phyloP scores from a whole-genome alignment of 371 early-diverging fungal genomes.

The Syncephalastrum monosporum region DNA sequence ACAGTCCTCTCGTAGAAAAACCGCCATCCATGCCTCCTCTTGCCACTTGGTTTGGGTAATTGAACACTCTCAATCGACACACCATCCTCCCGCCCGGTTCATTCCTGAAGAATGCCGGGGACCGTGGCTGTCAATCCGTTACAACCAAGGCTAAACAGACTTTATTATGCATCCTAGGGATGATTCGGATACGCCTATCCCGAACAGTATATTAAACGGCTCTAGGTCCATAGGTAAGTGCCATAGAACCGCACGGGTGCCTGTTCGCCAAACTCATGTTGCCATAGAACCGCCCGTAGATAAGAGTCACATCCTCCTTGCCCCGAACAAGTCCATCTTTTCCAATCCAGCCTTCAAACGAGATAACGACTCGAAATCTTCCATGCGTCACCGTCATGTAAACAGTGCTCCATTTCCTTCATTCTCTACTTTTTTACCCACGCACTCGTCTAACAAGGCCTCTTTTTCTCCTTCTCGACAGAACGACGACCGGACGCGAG shows the following conservation, averaged over 20 bases:
- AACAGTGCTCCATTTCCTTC: neutral
- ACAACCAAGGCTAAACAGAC: neutral
- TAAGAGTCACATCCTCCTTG: constrained; percentile 55
- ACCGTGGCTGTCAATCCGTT: neutral
- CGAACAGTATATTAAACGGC: constrained; percentile 38
- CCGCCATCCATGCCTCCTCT: constrained; percentile 48
- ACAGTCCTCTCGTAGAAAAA: constrained; percentile 52
- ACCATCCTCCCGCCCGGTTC: neutral
- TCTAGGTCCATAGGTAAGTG: constrained; percentile 31
- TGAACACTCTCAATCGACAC: constrained; percentile 1
- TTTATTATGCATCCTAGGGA: constrained; percentile 22
- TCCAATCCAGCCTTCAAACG: constrained; percentile 32
- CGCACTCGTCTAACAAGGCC: no score
- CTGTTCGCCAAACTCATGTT: neutral
- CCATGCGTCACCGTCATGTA: constrained; percentile 19
- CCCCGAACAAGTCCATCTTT: constrained; percentile 58
- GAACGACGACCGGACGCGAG: constrained; percentile 9
- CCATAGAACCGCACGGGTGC: neutral
- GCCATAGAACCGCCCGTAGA: constrained; percentile 17
- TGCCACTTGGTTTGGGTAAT: constrained; percentile 52
- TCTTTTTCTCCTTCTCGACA: neutral
- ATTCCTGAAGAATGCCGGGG: neutral
- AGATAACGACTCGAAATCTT: constrained; percentile 8
- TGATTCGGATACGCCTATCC: constrained; percentile 30
- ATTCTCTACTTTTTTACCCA: no score